These are phyloP conservation scores for Epichloe aotearoae DNA, from an alignment of 2,329 filamentous ascomycete genomes.

Conservation along the genomic window DNA sequence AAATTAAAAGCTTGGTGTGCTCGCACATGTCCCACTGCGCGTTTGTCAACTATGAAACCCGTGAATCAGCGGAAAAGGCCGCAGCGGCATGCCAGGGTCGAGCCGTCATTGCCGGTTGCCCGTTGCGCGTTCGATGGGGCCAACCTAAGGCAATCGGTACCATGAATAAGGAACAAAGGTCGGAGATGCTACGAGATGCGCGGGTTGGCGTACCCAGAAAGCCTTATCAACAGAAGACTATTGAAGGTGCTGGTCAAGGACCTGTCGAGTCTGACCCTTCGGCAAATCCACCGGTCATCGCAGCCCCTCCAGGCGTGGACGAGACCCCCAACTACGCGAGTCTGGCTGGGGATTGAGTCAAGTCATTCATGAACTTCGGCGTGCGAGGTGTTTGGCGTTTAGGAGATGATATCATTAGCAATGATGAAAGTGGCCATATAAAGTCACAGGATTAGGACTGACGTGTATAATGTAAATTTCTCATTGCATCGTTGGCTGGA, in stretches of 20 bases:
- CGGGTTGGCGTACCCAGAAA: conserved; percentile 22
- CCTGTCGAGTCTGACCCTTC: conserved; percentile 14
- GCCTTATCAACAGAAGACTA: conserved; percentile 14
- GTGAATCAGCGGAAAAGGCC: conserved; percentile 74
- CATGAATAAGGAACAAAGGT: conserved; percentile 75
- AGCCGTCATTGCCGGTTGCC: conserved; percentile 82
- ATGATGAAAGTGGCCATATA: background rate
- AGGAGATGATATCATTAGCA: background rate
- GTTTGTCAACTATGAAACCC: conserved; percentile 84
- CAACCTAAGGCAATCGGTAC: conserved; percentile 83
- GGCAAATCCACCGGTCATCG: conserved; percentile 33
- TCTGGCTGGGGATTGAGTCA: conserved; percentile 59
- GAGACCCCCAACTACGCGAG: conserved; percentile 72
- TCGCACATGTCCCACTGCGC: conserved; percentile 96
- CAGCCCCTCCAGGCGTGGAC: conserved; percentile 65
- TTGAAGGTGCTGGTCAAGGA: conserved; percentile 26
- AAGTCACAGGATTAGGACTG: conserved; percentile 2
- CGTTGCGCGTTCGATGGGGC: conserved; percentile 82
- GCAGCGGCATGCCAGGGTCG: conserved; percentile 75
- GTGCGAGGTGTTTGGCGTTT: conserved; percentile 18
- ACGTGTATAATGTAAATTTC: background rate
- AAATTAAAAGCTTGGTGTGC: conserved; percentile 84
- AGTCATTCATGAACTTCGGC: conserved; percentile 6
- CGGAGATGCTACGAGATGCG: conserved; percentile 68
- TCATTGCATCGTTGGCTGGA: background rate